A percentile compares a stretch with the other conserved stretches of the same genome.
Evolutionary conservation across 495 filamentous ascomycete genomes (phyloP).

Genomic region (Durotheca rogersii): DNA sequence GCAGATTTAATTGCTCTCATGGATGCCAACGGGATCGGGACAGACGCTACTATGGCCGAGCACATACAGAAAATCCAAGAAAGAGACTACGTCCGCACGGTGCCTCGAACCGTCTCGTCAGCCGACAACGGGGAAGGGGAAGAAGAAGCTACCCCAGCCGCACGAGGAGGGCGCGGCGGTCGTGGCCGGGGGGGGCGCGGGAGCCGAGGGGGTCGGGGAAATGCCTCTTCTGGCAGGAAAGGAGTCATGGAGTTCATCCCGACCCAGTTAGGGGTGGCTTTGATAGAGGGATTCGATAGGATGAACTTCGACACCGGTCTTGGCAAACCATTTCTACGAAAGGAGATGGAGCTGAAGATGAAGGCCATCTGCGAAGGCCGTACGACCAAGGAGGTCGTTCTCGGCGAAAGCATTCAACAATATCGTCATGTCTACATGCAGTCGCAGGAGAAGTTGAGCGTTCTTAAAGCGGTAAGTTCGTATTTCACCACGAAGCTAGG

Average conservation of each 20-base stretch:
- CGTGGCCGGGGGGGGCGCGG: slow-evolving; percentile 49
- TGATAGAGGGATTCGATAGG: slow-evolving; percentile 90
- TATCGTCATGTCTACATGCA: slow-evolving; percentile 83
- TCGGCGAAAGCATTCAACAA: slow-evolving; percentile 76
- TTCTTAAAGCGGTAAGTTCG: slow-evolving; percentile 68
- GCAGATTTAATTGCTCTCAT: slow-evolving; percentile 96
- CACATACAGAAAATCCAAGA: slow-evolving; percentile 96
- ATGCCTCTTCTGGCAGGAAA: slow-evolving; percentile 37
- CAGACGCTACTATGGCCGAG: slow-evolving; percentile 98
- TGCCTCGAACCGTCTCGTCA: slow-evolving; percentile 46
- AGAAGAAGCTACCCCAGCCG: slow-evolving; percentile 37
- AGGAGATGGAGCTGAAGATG: slow-evolving; percentile 97
- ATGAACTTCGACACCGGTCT: slow-evolving; percentile 88
- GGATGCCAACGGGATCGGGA: slow-evolving; percentile 98
- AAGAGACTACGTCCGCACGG: slow-evolving; percentile 73
- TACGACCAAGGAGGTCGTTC: slow-evolving; percentile 67
- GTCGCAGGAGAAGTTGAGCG: slow-evolving; percentile 67
- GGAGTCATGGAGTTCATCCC: slow-evolving; percentile 82
- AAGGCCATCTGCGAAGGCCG: slow-evolving; percentile 91
- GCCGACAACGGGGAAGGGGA: slow-evolving; percentile 36
- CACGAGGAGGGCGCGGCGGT: slow-evolving; percentile 41
- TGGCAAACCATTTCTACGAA: slow-evolving; percentile 94
- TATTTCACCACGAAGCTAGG: not conserved
- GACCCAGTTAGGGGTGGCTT: slow-evolving; percentile 81
- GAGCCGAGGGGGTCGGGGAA: slow-evolving; percentile 48